Conservation (phyloP, 768 basidiomycete genomes). For the Gloeostereum incarnatum region DNA sequence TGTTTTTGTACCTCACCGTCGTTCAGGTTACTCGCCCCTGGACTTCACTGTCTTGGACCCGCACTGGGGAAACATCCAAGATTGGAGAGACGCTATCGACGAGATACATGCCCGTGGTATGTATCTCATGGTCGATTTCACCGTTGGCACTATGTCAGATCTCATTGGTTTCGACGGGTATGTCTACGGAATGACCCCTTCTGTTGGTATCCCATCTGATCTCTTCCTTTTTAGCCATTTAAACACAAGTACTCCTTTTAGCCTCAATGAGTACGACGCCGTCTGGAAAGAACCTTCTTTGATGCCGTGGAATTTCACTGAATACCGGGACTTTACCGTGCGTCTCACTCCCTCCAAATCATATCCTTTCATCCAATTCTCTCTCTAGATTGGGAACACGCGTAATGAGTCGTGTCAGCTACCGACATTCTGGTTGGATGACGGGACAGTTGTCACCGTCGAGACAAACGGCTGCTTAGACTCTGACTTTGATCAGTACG, state of each 20-base stretch:
- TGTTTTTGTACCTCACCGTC: constrained; percentile 6
- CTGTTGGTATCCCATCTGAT: constrained; percentile 1
- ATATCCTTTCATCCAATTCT: constrained; percentile 4
- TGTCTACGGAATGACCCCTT: constrained; percentile 13
- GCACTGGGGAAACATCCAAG: constrained; percentile 79
- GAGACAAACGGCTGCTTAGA: constrained; percentile 60
- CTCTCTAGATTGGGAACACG: constrained; percentile 46
- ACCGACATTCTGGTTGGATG: constrained; percentile 75
- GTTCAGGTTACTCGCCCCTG: constrained; percentile 81
- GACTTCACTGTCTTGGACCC: constrained; percentile 89
- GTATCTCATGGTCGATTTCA: constrained; percentile 93
- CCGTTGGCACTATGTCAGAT: constrained; percentile 88
- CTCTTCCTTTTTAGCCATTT: constrained; percentile 40
- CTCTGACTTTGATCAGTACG: constrained; percentile 92
- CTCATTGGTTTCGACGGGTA: constrained; percentile 81
- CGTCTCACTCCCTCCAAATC: constrained; percentile 10
- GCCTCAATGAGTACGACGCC: constrained; percentile 59
- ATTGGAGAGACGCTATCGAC: constrained; percentile 73
- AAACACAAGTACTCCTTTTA: constrained; percentile 77
- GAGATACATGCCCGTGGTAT: constrained; percentile 73
- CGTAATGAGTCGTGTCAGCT: constrained; percentile 69
- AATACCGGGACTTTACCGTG: constrained; percentile 79
- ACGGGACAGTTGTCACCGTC: constrained; percentile 54
- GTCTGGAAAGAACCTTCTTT: constrained; percentile 70
- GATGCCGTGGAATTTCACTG: constrained; percentile 77